These are phyloP conservation scores for Ustilago tritici DNA, from an alignment of 1,284 basidiomycete species.

Conservation along the genomic window DNA sequence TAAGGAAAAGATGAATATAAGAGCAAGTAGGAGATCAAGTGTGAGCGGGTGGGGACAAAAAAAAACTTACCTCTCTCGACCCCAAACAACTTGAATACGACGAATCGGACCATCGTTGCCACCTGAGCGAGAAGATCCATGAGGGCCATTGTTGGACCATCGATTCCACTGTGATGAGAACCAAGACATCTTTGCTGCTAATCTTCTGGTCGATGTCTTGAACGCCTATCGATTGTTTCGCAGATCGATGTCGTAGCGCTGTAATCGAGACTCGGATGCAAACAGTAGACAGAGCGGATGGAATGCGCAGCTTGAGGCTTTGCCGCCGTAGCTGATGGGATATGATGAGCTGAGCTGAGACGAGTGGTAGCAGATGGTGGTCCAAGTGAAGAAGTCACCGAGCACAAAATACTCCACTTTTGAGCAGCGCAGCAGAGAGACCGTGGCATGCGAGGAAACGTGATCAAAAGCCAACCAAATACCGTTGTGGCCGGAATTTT, in stretches of 20 bases:
- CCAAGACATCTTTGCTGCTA: constrained; percentile 63
- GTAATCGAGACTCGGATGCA: not conserved
- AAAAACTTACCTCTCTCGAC: constrained; percentile 55
- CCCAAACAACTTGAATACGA: constrained; percentile 62
- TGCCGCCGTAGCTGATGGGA: not conserved
- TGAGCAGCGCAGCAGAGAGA: no score
- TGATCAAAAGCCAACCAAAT: no score
- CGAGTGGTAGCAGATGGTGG: constrained; percentile 1
- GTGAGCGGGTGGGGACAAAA: no score
- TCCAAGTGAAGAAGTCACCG: no score
- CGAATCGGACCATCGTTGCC: constrained; percentile 36
- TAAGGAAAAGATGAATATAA: not conserved
- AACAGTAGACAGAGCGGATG: not conserved
- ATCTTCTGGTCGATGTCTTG: no score
- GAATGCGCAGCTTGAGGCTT: not conserved
- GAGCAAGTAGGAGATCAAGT: not conserved
- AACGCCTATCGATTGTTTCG: not conserved
- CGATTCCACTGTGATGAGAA: constrained; percentile 68
- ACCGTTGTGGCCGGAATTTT: no score
- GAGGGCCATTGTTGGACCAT: constrained; percentile 27
- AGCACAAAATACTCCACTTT: no score
- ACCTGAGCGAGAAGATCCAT: constrained; percentile 6
- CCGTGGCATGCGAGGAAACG: no score
- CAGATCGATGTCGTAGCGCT: not conserved
- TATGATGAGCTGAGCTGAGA: no score